Conservation (phyloP, 164 flowering plant species). For the Vitis amurensis region DNA sequence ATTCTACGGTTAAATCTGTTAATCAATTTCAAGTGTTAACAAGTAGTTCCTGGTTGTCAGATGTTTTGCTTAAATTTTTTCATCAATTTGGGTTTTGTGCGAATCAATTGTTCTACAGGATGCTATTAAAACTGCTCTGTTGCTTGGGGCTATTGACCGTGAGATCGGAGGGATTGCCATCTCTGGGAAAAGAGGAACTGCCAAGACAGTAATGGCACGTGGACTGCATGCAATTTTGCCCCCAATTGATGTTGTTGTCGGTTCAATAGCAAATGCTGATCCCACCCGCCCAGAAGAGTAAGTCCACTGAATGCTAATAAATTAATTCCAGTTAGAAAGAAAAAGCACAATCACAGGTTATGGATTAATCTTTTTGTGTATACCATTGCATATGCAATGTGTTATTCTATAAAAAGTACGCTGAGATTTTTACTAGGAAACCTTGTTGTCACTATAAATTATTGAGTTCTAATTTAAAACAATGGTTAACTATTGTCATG, state of each 20-base stretch:
- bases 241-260: constrained; percentile 89
- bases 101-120: constrained; percentile 43
- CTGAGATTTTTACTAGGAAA: neutral
- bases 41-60: too few relatives aligned
- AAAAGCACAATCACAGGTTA: neutral
- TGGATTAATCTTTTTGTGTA: neutral
- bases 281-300: constrained; percentile 90
- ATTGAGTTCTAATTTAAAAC: too few relatives aligned
- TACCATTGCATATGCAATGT: neutral
- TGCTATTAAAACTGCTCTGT: constrained; percentile 90
- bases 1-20: too few relatives aligned
- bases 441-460: too few relatives aligned
- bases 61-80: neutral
- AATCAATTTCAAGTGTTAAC: too few relatives aligned
- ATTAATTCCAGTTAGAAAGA: neutral
- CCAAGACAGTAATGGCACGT: constrained; percentile 97
- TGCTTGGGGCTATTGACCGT: constrained; percentile 95
- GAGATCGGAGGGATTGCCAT: constrained; percentile 94
- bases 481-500: too few relatives aligned
- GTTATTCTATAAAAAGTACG: neutral
- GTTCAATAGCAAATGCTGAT: constrained; percentile 86
- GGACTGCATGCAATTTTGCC: constrained; percentile 93
- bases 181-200: constrained; percentile 93
- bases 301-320: constrained; percentile 24
- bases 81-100: neutral